Percentiles rank a stretch among this genome's conserved stretches.
Conservation (phyloP, 2,329 filamentous ascomycete species). For the Epichloe sibirici region DNA sequence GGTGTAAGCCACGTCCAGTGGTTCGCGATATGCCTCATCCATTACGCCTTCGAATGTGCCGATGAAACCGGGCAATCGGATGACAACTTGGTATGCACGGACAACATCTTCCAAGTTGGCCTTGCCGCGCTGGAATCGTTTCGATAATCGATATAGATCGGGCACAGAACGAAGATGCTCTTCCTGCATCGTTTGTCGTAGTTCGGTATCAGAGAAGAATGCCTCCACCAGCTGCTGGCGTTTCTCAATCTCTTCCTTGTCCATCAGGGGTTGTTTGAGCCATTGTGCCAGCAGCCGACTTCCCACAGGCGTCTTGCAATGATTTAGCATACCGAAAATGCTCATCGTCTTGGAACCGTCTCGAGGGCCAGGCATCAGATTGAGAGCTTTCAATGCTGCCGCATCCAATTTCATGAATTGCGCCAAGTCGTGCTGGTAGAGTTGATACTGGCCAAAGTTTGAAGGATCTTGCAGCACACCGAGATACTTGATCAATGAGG, state of each 20-base stretch:
- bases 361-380: slow-evolving; percentile 89
- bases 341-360: slow-evolving; percentile 98
- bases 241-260: slow-evolving; percentile 73
- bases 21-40: slow-evolving; percentile 84
- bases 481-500: slow-evolving; percentile 89
- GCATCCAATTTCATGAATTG: slow-evolving; percentile 99
- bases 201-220: slow-evolving; percentile 83
- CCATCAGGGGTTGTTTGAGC: slow-evolving; percentile 97
- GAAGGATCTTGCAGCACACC: slow-evolving; percentile 79
- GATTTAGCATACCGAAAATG: slow-evolving; percentile 82
- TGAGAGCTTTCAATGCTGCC: slow-evolving; percentile 83
- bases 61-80: slow-evolving; percentile 81
- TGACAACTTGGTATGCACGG: slow-evolving; percentile 85
- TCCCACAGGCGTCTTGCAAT: slow-evolving; percentile 93
- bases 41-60: slow-evolving; percentile 84
- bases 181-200: slow-evolving; percentile 93
- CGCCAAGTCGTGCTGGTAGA: slow-evolving; percentile 92
- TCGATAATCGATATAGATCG: slow-evolving; percentile 84
- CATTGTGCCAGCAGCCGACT: slow-evolving; percentile 86
- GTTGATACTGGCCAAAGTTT: slow-evolving; percentile 93
- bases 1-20: slow-evolving; percentile 79
- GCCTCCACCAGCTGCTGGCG: slow-evolving; percentile 91
- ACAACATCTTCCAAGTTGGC: slow-evolving; percentile 95
- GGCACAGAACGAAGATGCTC: slow-evolving; percentile 88
- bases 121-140: slow-evolving; percentile 84